Base-by-base conservation (phyloP, 1,284 basidiomycete genomes). In the Trichosporon ovoides region DNA sequence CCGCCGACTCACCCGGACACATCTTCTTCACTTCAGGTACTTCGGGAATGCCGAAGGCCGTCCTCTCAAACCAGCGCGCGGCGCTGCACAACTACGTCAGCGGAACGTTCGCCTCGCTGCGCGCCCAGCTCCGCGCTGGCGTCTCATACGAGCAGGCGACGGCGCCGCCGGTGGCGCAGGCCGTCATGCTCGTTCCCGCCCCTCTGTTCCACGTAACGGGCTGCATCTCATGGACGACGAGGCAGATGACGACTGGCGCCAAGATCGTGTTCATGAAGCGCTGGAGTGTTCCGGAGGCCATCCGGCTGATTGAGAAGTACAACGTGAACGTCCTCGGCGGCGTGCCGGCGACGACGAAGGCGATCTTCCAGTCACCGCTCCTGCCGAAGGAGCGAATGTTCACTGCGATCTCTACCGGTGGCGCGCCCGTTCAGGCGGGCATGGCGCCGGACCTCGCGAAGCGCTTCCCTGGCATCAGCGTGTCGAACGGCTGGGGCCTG, bases 31-130 rank as follows among this genome's bases (percentile, higher is more conserved):
- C 74, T 3, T 60, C 58, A 0, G 62, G 61, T 13, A 48, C 43
- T 10, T 48, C 84, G 0, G 81, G 86, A 59, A 89, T 94, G 60
- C 81, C 88, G 1, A 83, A 84, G 60, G 82, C 85, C 40, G 82
- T 89, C 19, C 72, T 97, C 33, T 72, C 70, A 50, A 71, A 69
- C 13, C 69, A 72, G 54, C 58, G 38, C 28, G 37, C 52, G 24
- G 52, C 52, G 11, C 38, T 53, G 52, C 52, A 53, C 52, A 53
- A 53, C 38, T 33, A 38, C 38, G 38, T 53, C 18, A 40, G 94
- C 52, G 67, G 87, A 20, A 87, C 43, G 3, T 48, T 48, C 16
- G 43, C 43, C 5, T 6, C 22, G 2, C 48, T 66, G 11, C 62
- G 73, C 50, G 67, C 67, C 2, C 64, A 65, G 2, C 58, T 75